Evolutionary conservation across 106 monocot species (phyloP).

Genomic region (Allium sativum): DNA sequence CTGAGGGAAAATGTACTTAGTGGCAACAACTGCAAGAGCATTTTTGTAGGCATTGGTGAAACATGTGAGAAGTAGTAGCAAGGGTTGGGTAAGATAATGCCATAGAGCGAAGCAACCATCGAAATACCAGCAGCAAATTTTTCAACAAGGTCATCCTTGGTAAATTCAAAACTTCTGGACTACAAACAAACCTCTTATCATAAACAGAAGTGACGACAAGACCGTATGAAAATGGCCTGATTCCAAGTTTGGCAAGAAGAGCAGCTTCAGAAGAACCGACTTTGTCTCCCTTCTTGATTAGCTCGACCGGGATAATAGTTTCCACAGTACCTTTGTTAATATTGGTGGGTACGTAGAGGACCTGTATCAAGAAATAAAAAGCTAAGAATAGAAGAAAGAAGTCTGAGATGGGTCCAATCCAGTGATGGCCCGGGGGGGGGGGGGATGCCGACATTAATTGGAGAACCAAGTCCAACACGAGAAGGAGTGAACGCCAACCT

Average conservation of each 20-base stretch:
- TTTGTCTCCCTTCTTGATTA: slow-evolving; percentile 85
- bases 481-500: slow-evolving; percentile 31
- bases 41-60: slow-evolving; percentile 89
- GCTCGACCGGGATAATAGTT: slow-evolving; percentile 87
- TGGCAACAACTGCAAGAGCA: slow-evolving; percentile 71
- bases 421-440: slow-evolving; percentile 86
- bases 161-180: slow-evolving; percentile 74
- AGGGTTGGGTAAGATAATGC: slow-evolving; percentile 73
- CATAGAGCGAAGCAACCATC: slow-evolving; percentile 65
- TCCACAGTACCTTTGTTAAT: slow-evolving; percentile 98
- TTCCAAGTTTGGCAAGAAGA: slow-evolving; percentile 79
- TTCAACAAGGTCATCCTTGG: slow-evolving; percentile 68
- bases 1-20: slow-evolving; percentile 73
- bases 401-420: slow-evolving; percentile 90
- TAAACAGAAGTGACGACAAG: slow-evolving; percentile 60
- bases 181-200: slow-evolving; percentile 69
- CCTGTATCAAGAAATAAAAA: slow-evolving; percentile 20
- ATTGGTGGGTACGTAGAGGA: slow-evolving; percentile 88
- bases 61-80: slow-evolving; percentile 76
- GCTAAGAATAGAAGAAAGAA: slow-evolving; percentile 39
- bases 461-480: slow-evolving; percentile 28
- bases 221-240: slow-evolving; percentile 90
- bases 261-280: slow-evolving; percentile 98
- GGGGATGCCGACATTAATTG: slow-evolving; percentile 71
- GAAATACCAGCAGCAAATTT: slow-evolving; percentile 63